Conservation (phyloP, 495 filamentous ascomycete genomes). For the Viridothelium virens region DNA sequence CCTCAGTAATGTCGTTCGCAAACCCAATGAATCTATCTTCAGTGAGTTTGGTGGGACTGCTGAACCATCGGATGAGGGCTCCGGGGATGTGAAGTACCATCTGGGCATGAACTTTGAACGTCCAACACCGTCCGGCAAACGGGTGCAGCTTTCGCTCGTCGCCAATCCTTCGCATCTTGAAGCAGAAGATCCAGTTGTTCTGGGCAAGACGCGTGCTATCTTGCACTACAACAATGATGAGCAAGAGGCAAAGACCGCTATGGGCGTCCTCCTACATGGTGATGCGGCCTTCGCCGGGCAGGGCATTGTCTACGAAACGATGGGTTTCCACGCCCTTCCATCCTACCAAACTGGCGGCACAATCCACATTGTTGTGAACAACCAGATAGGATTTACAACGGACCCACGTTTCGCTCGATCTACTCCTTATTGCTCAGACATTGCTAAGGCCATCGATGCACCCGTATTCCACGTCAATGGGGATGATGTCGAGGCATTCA, state of each 20-base stretch:
- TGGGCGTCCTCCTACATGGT: constrained; percentile 92
- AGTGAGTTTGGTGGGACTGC: constrained; percentile 89
- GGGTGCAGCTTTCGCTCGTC: constrained; percentile 93
- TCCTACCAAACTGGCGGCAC: constrained; percentile 96
- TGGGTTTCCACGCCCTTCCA: constrained; percentile 92
- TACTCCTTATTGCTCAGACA: constrained; percentile 97
- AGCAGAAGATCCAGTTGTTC: constrained; percentile 94
- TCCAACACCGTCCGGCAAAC: constrained; percentile 95
- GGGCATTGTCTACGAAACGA: constrained; percentile 95
- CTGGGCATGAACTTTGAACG: constrained; percentile 99
- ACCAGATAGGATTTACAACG: constrained; percentile 99
- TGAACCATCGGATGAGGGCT: constrained; percentile 88
- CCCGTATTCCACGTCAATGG: constrained; percentile 99
- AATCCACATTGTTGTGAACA: constrained; percentile 96
- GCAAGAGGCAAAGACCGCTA: constrained; percentile 73
- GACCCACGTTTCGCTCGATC: constrained; percentile 95
- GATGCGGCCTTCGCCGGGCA: constrained; percentile 95
- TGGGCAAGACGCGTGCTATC: constrained; percentile 94
- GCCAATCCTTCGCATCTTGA: constrained; percentile 98
- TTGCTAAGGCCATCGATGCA: constrained; percentile 96
- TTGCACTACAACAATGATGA: constrained; percentile 99
- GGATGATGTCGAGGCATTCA: constrained; percentile 95
- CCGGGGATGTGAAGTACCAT: constrained; percentile 98
- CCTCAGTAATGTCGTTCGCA: constrained; percentile 94
- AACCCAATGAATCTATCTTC: constrained; percentile 99